Base-by-base conservation (phyloP, 148 eudicot species). In the Camellia sinensis region DNA sequence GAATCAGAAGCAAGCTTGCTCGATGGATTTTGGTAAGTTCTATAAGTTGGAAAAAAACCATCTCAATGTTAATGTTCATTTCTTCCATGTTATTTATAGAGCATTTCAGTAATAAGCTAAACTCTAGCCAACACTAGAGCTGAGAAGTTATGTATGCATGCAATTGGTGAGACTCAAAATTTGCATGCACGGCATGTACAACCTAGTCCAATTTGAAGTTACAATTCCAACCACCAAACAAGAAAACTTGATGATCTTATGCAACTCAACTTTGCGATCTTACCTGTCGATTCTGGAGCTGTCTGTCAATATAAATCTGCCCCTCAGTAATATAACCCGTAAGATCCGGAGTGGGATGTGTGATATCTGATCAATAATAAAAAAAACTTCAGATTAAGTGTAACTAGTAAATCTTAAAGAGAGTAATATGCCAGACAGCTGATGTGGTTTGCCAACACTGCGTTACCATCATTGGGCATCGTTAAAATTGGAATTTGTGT, bases 341-440 rank as follows among this genome's bases (percentile, higher is more conserved):
- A 84, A 96, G 98, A 96, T 96, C 99, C 60, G 99, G 99, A 82
- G 99, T 96, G 70, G 99, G 99, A 85, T 96, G 99, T 8, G 99
- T 96, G 77, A 96, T 96, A 92, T 96, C 99, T 96, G 89, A 73
- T 48, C 62, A 87, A 83, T 59, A n/a, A 57, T 65, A 3, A 78
- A 75, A 1, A 14, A n/a, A 81, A 79, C 71, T 22, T 71, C 70
- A 79, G 80, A 60, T 44, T 5, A 52, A 62, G 21, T 19, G 11
- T 15, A 65, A 65, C 73, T 48, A 14, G 4, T 22, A 77, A 53
- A 73, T 3, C 59, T 52, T 18, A 82, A 72, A 19, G 7, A 29
- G 17, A 77, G n/a, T 17, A 19, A 73, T 15, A 77, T 37, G 17
- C 60, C 40, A 75, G 48, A 63, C 21, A 70, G 41, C 73, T 29